Evolutionary conservation across 1,139 yeast species (phyloP).

Genomic region (Magnusiomyces suaveolens): DNA sequence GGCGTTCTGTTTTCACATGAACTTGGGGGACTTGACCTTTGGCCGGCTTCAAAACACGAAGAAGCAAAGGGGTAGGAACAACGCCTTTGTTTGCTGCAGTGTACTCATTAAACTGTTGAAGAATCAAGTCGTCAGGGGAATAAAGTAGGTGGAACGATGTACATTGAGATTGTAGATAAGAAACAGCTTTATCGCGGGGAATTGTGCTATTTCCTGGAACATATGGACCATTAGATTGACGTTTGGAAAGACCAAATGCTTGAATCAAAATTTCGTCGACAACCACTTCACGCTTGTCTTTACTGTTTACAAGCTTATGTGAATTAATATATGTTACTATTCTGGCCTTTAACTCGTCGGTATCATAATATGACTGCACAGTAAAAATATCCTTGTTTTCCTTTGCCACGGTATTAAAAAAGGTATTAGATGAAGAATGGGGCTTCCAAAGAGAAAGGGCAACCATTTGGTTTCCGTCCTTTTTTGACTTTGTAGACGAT

Average conservation of each 20-base stretch:
- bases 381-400: constrained; percentile 29
- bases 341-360: constrained; percentile 44
- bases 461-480: constrained; percentile 13
- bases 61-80: constrained; percentile 20
- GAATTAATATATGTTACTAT: constrained; percentile 48
- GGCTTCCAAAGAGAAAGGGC: constrained; percentile 26
- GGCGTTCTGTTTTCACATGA: constrained; percentile 58
- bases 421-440: constrained; percentile 21
- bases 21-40: constrained; percentile 67
- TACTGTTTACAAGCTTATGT: constrained; percentile 44
- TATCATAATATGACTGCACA: constrained; percentile 38
- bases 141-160: constrained; percentile 50
- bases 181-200: constrained; percentile 45
- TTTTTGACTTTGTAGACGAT: neutral
- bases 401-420: constrained; percentile 39
- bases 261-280: constrained; percentile 42
- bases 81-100: neutral
- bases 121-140: constrained; percentile 35
- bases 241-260: constrained; percentile 24
- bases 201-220: constrained; percentile 16
- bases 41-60: constrained; percentile 28
- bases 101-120: constrained; percentile 17
- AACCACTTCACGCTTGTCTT: constrained; percentile 39
- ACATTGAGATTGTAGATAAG: constrained; percentile 44
- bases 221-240: constrained; percentile 5